Evolutionary conservation across 495 filamentous ascomycete genomes (phyloP), one percentile per base, ranked within the genome.

Genomic region (Massariosphaeria phaeospora): DNA sequence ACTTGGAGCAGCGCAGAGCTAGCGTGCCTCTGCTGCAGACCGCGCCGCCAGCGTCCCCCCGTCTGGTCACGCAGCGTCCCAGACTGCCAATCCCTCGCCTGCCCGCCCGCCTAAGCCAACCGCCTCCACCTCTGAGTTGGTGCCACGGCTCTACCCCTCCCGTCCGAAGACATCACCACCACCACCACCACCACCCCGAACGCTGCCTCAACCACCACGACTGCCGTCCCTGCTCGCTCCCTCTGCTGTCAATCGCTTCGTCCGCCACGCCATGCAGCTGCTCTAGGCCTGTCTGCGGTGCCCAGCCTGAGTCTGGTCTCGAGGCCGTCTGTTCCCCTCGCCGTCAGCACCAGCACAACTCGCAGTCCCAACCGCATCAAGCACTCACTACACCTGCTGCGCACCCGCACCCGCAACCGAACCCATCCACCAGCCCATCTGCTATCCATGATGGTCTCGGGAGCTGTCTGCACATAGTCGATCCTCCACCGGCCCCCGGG

Each of bases 361-460:
- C 10, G 17, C 39, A n/a, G n/a, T n/a, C n/a, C 34, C 48, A 11
- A 13, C 27, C n/a, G 9, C 46, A 29, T 46, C 21, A 26, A 17
- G 15, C 52, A 25, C 36, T 17, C 52, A 18, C 44, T n/a, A n/a
- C n/a, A n/a, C n/a, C n/a, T n/a, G n/a, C 2, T 38, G 1, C 49
- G 24, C 57, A 34, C 41, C 12, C 40, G 21, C 31, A 45, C 45
- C 36, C 25, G 24, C 30, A 10, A 30, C 30, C 24, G 38, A 20
- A 34, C 50, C 29, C 17, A 7, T 42, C 41, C 20, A 40, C 20
- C n/a, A 31, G 17, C 36, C 35, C 49, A 40, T 31, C 36, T 23
- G 49, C 29, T n/a, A 12, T 50, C 43, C 61, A 63, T 40, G 18
- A 63, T 63, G 61, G 50, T 63, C 42, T 26, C 18, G 24, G 46